phyloP scores from a whole-genome alignment of 2,329 filamentous ascomycete genomes.

The Corinectria fuckeliana region DNA sequence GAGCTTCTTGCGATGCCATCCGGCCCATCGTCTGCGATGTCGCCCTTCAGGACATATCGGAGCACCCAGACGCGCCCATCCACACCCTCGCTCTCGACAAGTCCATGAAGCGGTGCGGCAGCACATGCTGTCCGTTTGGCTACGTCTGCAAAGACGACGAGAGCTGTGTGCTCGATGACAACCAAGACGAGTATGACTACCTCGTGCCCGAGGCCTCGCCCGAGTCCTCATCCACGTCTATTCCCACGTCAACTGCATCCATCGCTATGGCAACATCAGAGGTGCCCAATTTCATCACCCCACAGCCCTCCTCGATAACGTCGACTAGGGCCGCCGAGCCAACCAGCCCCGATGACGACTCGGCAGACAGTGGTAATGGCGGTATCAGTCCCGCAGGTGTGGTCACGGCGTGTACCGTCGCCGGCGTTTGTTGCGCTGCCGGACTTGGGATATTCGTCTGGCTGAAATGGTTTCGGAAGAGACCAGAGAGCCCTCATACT shows the following conservation, averaged over 20 bases:
- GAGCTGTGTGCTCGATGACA: constrained; percentile 29
- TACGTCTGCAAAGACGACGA: constrained; percentile 29
- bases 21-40: constrained; percentile 33
- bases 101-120: constrained; percentile 29
- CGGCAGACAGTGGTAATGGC: constrained; percentile 11
- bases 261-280: constrained; percentile 29
- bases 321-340: constrained; percentile 19
- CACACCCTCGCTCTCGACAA: constrained; percentile 29
- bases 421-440: constrained; percentile 31
- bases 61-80: constrained; percentile 27
- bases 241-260: constrained; percentile 10
- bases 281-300: constrained; percentile 14
- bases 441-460: constrained; percentile 35
- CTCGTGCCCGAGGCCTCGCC: constrained; percentile 24
- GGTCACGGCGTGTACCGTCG: constrained; percentile 34
- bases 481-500: constrained; percentile 5
- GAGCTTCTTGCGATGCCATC: constrained; percentile 26
- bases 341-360: constrained; percentile 7
- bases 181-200: constrained; percentile 32
- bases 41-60: constrained; percentile 24
- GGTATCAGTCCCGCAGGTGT: constrained; percentile 27
- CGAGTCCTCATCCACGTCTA: constrained; percentile 11
- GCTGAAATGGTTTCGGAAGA: constrained; percentile 37
- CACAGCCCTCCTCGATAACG: constrained; percentile 14
- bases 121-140: constrained; percentile 35